These are phyloP conservation scores for Astraeus odoratus DNA, from an alignment of 768 basidiomycete species.

Conservation along the genomic window DNA sequence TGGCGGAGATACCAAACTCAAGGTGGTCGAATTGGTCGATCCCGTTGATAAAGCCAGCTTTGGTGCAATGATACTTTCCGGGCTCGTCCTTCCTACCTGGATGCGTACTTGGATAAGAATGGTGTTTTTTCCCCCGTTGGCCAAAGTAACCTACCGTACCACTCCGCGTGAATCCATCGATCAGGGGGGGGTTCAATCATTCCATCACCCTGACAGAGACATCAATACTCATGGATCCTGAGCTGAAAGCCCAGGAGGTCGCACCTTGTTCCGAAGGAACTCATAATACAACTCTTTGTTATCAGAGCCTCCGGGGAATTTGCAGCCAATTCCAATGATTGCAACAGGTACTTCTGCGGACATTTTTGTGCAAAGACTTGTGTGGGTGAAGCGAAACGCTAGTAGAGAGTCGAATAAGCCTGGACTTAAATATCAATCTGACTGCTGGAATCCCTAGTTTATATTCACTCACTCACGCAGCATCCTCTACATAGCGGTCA, in stretches of 20 bases:
- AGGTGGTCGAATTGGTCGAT: slow-evolving; percentile 29
- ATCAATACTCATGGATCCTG: background rate
- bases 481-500: too few relatives aligned
- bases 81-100: slow-evolving; percentile 26
- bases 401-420: background rate
- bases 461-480: too few relatives aligned
- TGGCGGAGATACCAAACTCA: slow-evolving; percentile 28
- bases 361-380: slow-evolving; percentile 10
- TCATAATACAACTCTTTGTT: slow-evolving; percentile 25
- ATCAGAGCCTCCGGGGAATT: slow-evolving; percentile 27
- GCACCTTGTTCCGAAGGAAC: slow-evolving; percentile 24
- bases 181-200: slow-evolving; percentile 21
- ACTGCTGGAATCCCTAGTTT: too few relatives aligned
- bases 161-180: slow-evolving; percentile 25
- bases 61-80: slow-evolving; percentile 23
- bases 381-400: background rate
- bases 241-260: background rate
- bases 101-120: too few relatives aligned
- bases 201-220: slow-evolving; percentile 21
- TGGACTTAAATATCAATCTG: background rate
- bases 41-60: slow-evolving; percentile 24
- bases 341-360: slow-evolving; percentile 25
- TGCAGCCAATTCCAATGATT: slow-evolving; percentile 27
- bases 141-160: slow-evolving; percentile 19
- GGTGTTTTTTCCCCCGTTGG: background rate